Evolutionary conservation across 495 filamentous ascomycete genomes (phyloP).

Genomic region (Daldinia concentrica): DNA sequence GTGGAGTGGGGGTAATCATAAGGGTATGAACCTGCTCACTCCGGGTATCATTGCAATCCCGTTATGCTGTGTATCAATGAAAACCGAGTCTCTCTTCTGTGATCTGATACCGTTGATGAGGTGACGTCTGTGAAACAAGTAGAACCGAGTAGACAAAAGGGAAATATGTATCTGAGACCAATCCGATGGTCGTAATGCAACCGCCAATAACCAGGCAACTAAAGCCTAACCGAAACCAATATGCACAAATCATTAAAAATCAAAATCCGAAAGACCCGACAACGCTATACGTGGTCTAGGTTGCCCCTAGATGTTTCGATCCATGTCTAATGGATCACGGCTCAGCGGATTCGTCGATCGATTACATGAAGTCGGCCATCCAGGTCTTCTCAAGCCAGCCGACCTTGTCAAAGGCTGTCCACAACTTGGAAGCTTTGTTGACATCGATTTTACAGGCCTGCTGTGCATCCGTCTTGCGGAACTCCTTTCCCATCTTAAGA

Average conservation of each 20-base stretch:
- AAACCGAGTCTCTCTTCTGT: constrained; percentile 31
- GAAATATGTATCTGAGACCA: constrained; percentile 27
- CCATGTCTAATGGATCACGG: constrained; percentile 25
- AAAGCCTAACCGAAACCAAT: constrained; percentile 18
- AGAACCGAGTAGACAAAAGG: constrained; percentile 23
- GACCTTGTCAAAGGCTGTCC: constrained; percentile 88
- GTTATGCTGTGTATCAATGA: constrained; percentile 46
- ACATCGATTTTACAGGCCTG: constrained; percentile 98
- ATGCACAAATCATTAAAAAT: constrained; percentile 16
- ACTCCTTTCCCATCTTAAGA: constrained; percentile 78
- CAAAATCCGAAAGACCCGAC: constrained; percentile 1
- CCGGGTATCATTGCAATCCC: constrained; percentile 53
- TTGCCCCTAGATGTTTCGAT: constrained; percentile 1
- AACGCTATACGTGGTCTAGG: background rate
- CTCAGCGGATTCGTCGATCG: background rate
- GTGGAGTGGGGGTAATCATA: constrained; percentile 49
- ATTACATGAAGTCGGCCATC: constrained; percentile 63
- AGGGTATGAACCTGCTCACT: constrained; percentile 44
- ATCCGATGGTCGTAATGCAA: constrained; percentile 18
- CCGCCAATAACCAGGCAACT: constrained; percentile 18
- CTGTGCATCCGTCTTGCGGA: constrained; percentile 97
- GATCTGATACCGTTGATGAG: constrained; percentile 29
- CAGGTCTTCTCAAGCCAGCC: constrained; percentile 80
- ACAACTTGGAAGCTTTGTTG: constrained; percentile 97
- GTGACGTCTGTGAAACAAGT: constrained; percentile 20